Percentiles rank a stretch among this genome's conserved stretches.
Conservation (phyloP, 768 basidiomycete genomes). For the Tephrocybe sp. region DNA sequence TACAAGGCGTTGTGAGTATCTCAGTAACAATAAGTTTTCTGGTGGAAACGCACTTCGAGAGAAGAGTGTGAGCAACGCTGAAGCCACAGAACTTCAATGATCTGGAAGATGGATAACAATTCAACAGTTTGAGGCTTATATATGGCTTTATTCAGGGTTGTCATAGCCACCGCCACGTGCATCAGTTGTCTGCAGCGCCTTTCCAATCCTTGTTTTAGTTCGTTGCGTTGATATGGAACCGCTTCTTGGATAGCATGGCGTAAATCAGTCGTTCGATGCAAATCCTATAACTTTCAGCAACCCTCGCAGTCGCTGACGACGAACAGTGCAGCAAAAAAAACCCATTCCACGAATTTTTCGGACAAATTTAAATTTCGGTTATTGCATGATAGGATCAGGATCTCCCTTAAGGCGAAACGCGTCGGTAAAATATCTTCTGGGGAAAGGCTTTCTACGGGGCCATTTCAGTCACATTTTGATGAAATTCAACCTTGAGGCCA, state of each 20-base stretch:
- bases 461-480: too few species aligned
- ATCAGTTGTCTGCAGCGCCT: conserved; percentile 8
- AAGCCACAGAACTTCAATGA: conserved; percentile 14
- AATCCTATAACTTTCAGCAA: neutral
- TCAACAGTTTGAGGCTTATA: conserved; percentile 1
- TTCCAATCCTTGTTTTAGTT: neutral
- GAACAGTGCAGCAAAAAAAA: neutral
- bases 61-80: conserved; percentile 14
- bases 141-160: conserved; percentile 7
- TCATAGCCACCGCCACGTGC: conserved; percentile 15
- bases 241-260: neutral
- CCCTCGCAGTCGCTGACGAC: neutral
- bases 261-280: neutral
- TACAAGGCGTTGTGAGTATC: neutral
- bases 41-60: conserved; percentile 1
- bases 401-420: too few species aligned
- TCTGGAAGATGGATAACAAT: conserved; percentile 1
- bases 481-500: too few species aligned
- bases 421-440: too few species aligned
- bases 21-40: neutral
- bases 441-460: too few species aligned
- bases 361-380: too few species aligned
- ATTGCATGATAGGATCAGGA: neutral
- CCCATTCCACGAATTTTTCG: neutral
- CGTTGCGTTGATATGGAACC: conserved; percentile 7